Base-by-base conservation (phyloP, 2,329 filamentous ascomycete species). In the Thermothelomyces thermophilus region DNA sequence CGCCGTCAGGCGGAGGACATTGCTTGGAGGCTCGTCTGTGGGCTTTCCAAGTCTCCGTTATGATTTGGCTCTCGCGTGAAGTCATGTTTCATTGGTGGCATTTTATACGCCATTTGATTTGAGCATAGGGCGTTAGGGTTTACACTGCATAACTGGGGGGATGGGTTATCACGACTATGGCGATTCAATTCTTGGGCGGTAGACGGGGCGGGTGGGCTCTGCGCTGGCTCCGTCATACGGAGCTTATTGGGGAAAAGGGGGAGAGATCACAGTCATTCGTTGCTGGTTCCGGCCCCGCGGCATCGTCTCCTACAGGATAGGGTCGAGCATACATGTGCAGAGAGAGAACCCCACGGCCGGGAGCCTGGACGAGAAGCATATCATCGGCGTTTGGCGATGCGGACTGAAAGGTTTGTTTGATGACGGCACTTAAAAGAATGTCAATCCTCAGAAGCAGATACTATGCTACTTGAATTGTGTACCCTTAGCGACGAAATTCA, bases 121-220 rank as follows among this genome's bases (percentile, higher is more conserved):
- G 5, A 26, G 9, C 46, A 42, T 31, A 39, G 50, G 41, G 53
- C 50, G 45, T 14, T 41, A n/a, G 26, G 50, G 46, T 35, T 51
- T 48, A 17, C 5, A 6, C 19, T 28, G 39, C 39, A 41, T 41
- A 30, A 20, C 22, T 30, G 36, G 30, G 22, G 33, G 41, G 17
- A 20, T 37, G 45, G 33, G 22, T n/a, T n/a, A 30, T 40, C 3
- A 53, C 20, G 41, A 46, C 41, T 26, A 26, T n/a, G 24, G 39
- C 19, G 19, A n/a, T 33, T 39, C 7, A 36, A 19, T 36, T 28
- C 40, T 24, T 20, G 9, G 19, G 34, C 34, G 37, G n/a, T 9
- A 41, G 34, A n/a, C 5, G 8, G 34, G 34, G 14, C n/a, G 11
- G 17, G 16, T 33, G 16, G 19, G 35, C 24, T n/a, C 31, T 48